Evolutionary conservation across 352 stramenopile species (phyloP).

Genomic region (Phytopythium ostracodes): DNA sequence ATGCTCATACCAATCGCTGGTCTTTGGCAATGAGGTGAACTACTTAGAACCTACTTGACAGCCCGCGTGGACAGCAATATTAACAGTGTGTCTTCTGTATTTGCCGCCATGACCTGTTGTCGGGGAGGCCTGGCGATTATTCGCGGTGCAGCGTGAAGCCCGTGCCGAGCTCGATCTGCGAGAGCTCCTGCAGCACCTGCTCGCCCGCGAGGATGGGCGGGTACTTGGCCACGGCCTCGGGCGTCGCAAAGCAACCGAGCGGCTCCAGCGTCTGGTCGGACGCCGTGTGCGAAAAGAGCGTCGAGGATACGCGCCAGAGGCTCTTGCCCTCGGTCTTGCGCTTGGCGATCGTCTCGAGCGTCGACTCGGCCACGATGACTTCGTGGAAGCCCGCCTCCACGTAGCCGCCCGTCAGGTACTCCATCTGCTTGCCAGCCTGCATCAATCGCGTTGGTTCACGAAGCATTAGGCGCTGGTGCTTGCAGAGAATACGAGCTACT

Average conservation of each 20-base stretch:
- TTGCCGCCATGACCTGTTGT: too few relatives aligned
- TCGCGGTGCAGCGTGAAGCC: constrained; percentile 71
- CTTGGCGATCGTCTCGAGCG: constrained; percentile 63
- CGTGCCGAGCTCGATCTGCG: constrained; percentile 79
- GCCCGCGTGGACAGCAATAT: too few relatives aligned
- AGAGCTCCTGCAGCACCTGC: constrained; percentile 85
- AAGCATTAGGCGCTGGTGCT: neutral
- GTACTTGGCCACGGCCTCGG: constrained; percentile 64
- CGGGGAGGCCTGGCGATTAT: constrained; percentile 12
- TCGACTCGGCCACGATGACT: constrained; percentile 82
- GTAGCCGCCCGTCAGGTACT: constrained; percentile 91
- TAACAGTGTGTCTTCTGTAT: too few relatives aligned
- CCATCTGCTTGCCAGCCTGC: constrained; percentile 89
- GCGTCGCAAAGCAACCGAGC: constrained; percentile 74
- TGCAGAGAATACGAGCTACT: neutral
- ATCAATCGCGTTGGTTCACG: neutral
- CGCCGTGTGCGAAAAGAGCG: constrained; percentile 89
- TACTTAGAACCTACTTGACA: too few relatives aligned
- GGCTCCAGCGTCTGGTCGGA: constrained; percentile 87
- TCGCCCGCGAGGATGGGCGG: constrained; percentile 80
- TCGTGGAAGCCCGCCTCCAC: constrained; percentile 92
- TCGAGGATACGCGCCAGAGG: constrained; percentile 90
- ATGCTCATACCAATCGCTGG: too few relatives aligned
- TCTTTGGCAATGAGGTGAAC: too few relatives aligned
- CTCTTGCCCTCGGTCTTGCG: constrained; percentile 67